These are phyloP conservation scores for Talaromyces trachyspermus DNA, from an alignment of 495 filamentous ascomycete genomes.

Conservation along the genomic window DNA sequence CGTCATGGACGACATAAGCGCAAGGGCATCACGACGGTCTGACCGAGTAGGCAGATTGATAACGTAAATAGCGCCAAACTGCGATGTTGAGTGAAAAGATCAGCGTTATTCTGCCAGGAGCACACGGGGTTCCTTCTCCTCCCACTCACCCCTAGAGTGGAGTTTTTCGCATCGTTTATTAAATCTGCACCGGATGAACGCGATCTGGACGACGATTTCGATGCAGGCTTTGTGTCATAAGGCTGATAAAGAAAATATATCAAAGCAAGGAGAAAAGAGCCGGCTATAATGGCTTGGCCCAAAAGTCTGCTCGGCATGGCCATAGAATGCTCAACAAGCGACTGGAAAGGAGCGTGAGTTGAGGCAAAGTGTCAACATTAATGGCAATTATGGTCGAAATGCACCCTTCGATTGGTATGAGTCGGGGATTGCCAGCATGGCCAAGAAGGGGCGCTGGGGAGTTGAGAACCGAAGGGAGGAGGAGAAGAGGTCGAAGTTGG, in stretches of 20 bases:
- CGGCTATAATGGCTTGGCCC: constrained; percentile 1
- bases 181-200: background rate
- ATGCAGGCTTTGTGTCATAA: background rate
- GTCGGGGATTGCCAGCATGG: background rate
- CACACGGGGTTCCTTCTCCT: background rate
- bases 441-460: background rate
- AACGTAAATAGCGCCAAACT: constrained; percentile 57
- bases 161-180: constrained; percentile 10
- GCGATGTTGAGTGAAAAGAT: background rate
- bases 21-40: constrained; percentile 56
- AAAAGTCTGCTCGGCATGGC: constrained; percentile 6
- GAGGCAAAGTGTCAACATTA: constrained; percentile 1
- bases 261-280: constrained; percentile 3
- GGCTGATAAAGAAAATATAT: constrained; percentile 6
- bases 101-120: background rate
- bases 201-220: background rate
- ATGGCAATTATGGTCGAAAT: background rate
- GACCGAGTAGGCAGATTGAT: constrained; percentile 53
- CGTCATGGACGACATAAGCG: constrained; percentile 42
- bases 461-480: background rate
- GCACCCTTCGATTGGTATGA: background rate
- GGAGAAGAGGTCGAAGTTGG: background rate
- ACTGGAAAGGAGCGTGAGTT: background rate
- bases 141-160: constrained; percentile 20
- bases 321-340: background rate